Conservation (phyloP, 768 basidiomycete genomes). For the Tylopilus sp. region DNA sequence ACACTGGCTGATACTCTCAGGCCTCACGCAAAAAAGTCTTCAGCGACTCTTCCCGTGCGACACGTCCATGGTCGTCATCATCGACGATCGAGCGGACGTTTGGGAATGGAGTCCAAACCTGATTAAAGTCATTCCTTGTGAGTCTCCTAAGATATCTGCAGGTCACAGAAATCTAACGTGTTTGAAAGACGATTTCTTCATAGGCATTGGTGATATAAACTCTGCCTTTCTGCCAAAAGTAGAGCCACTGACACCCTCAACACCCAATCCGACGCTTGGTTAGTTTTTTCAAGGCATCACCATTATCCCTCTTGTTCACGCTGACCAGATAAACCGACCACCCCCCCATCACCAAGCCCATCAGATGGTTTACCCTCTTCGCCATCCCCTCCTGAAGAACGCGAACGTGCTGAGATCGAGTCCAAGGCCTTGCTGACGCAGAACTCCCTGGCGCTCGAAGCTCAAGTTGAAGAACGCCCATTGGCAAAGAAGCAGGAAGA, state of each 20-base stretch:
- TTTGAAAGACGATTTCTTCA: constrained; percentile 87
- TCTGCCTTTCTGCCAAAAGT: constrained; percentile 87
- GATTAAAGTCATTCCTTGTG: constrained; percentile 95
- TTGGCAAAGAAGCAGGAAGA: constrained; percentile 86
- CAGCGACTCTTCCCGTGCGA: constrained; percentile 94
- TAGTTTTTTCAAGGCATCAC: constrained; percentile 5
- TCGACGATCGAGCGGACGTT: constrained; percentile 97
- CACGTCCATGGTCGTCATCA: constrained; percentile 98
- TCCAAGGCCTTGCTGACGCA: constrained; percentile 59
- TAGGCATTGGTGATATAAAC: constrained; percentile 98
- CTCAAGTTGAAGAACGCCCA: constrained; percentile 82
- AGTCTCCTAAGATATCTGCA: constrained; percentile 23
- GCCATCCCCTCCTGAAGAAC: constrained; percentile 34
- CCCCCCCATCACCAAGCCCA: constrained; percentile 17
- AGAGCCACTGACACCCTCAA: constrained; percentile 39
- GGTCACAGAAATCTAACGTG: background rate
- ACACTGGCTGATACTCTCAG: constrained; percentile 37
- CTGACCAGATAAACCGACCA: constrained; percentile 19
- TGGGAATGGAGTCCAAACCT: constrained; percentile 98
- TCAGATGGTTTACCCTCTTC: constrained; percentile 11
- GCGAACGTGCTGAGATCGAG: constrained; percentile 42
- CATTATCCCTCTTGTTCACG: constrained; percentile 1
- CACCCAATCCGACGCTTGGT: constrained; percentile 23
- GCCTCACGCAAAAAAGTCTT: constrained; percentile 87
- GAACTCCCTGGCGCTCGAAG: constrained; percentile 76